Evolutionary conservation across 192 early-diverging fungal genomes (phyloP), one percentile per base, ranked within the genome.

Genomic region (Backusella macrospora): DNA sequence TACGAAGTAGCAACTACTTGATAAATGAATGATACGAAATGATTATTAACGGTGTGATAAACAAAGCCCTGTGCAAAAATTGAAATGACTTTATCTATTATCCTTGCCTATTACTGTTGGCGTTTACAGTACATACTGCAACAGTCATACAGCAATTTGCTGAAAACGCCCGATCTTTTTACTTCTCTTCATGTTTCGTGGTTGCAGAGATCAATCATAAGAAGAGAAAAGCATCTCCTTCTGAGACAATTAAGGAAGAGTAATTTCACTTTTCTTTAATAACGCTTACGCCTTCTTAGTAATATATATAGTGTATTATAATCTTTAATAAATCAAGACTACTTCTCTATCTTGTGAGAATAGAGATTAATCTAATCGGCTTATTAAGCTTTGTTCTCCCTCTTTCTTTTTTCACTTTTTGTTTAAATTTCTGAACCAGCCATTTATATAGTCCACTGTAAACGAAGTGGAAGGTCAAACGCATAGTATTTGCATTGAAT

Each of bases 181-280:
- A 63, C 37, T 63, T 63, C 39, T 37, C 62, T 38, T 37, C 62
- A 39, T 63, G 62, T 38, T 63, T 63, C 39, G 62, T 63, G 45
- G 45, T 12, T 46, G 45, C 45, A 46, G 45, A 46, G 45, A 46
- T 46, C 45, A 5, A 46, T 12, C 45, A 46, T 46, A 46, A 46
- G 45, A 46, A 46, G 45, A 46, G 45, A 46, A 46, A 46, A 46
- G 6, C 9, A 46, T 46, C 6, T 46, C 45, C 13, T 46, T 46
- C 45, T 46, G 45, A 46, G 45, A 46, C 45, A 46, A 46, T 14
- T 12, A 12, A 46, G 45, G 45, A 46, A 46, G 45, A 46, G 9
- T 46, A 46, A 46, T 46, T 46, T 5, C 45, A 46, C 14, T 46
- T 46, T 12, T 46, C 14, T 46, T 46, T 46, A 14, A 46, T 46